Evolutionary conservation across 805 yeast genomes (phyloP).

Genomic region (Lipomyces sp.): DNA sequence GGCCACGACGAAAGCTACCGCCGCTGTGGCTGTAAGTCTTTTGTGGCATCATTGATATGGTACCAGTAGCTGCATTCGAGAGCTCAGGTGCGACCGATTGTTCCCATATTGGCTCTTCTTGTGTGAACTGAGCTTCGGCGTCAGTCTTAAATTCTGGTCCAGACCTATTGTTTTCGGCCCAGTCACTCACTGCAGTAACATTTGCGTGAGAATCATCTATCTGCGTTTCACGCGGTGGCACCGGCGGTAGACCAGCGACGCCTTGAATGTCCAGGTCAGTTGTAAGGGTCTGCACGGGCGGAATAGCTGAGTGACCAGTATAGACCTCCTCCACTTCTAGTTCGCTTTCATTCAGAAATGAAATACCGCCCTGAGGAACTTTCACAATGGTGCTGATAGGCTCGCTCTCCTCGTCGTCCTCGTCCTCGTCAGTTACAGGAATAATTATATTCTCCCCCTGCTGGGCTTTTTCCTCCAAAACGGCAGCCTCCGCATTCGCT

Average conservation of each 20-base stretch:
- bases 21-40: neutral
- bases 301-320: neutral
- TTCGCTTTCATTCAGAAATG: constrained; percentile 29
- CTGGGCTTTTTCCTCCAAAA: neutral
- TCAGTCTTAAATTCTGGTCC: too few species aligned
- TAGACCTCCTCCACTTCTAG: constrained; percentile 12
- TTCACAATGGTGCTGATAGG: constrained; percentile 10
- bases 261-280: too few species aligned
- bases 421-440: constrained; percentile 8
- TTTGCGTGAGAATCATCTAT: constrained; percentile 16
- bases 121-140: neutral
- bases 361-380: constrained; percentile 23
- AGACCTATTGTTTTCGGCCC: too few species aligned
- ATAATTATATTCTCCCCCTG: too few species aligned
- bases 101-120: constrained; percentile 3
- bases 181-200: constrained; percentile 4
- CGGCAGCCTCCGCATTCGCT: neutral
- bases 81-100: too few species aligned
- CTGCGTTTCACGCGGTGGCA: neutral
- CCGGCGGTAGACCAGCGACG: neutral
- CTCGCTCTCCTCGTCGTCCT: constrained; percentile 12
- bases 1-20: constrained; percentile 1
- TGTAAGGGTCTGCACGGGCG: constrained; percentile 7
- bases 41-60: too few species aligned
- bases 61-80: too few species aligned